A percentile compares a stretch with the other conserved stretches of the same genome.
Evolutionary conservation across 73 alveolate genomes (phyloP).

Genomic region (Paramecium octaurelia): DNA sequence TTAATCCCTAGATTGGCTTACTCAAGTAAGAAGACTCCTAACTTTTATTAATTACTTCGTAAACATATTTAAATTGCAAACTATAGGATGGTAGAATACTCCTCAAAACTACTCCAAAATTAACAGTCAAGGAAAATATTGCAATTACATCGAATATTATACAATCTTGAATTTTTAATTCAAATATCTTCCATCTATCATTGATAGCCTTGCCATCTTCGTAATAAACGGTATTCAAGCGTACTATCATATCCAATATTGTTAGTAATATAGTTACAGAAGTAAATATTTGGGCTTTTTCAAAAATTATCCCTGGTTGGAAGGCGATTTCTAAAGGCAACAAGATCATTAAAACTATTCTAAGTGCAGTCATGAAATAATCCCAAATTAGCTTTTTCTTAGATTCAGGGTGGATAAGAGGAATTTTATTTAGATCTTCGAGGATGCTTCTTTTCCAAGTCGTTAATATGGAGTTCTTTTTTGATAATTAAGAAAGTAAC

Average conservation of each 20-base stretch:
- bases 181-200: conserved; percentile 33
- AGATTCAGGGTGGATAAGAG: not conserved
- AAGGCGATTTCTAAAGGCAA: conserved; percentile 18
- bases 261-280: not conserved
- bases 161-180: not conserved
- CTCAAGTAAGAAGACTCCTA: conserved; percentile 30
- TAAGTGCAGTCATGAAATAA: not conserved
- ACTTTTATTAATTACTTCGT: conserved; percentile 16
- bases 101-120: not conserved
- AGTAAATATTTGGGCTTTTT: not conserved
- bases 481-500: not conserved
- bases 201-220: conserved; percentile 23
- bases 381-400: conserved; percentile 1
- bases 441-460: not conserved
- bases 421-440: not conserved
- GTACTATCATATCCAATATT: not conserved
- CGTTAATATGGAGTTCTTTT: not conserved
- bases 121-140: not conserved
- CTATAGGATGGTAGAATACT: not conserved
- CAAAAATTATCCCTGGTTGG: not conserved
- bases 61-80: not conserved
- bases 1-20: not conserved
- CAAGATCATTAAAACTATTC: not conserved
- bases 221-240: not conserved
- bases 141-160: not conserved